A percentile compares a stretch with the other conserved stretches of the same genome.
phyloP scores from a whole-genome alignment of 495 filamentous ascomycete species.

The Aspergillus hancockii region DNA sequence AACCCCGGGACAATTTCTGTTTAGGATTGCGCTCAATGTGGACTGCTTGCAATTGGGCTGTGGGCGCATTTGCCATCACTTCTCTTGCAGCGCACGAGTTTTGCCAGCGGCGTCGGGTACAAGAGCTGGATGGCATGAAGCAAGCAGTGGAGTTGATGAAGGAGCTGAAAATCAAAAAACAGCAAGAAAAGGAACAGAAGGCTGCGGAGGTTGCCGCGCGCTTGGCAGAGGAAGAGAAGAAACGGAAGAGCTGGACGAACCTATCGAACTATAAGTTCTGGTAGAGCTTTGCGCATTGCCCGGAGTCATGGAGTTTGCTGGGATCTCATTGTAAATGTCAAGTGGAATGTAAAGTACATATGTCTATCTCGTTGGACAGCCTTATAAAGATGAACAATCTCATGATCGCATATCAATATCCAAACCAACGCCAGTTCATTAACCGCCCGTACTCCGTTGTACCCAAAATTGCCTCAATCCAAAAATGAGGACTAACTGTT shows the following conservation, averaged over 20 bases:
- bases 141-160: slow-evolving; percentile 79
- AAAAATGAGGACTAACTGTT: neutral
- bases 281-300: slow-evolving; percentile 31
- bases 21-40: slow-evolving; percentile 46
- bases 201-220: slow-evolving; percentile 41
- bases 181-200: slow-evolving; percentile 64
- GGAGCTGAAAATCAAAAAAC: slow-evolving; percentile 64
- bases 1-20: slow-evolving; percentile 7
- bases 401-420: slow-evolving; percentile 14
- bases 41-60: slow-evolving; percentile 79
- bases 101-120: slow-evolving; percentile 68
- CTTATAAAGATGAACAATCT: slow-evolving; percentile 11
- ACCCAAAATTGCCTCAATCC: neutral
- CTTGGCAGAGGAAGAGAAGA: slow-evolving; percentile 48
- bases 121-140: slow-evolving; percentile 77
- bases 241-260: slow-evolving; percentile 57
- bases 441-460: slow-evolving; percentile 5
- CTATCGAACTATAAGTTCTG: slow-evolving; percentile 52
- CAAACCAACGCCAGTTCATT: slow-evolving; percentile 16
- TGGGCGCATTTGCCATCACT: slow-evolving; percentile 65
- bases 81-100: slow-evolving; percentile 74
- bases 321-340: slow-evolving; percentile 35
- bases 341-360: slow-evolving; percentile 27
- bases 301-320: slow-evolving; percentile 42
- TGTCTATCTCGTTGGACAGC: slow-evolving; percentile 14